These are phyloP conservation scores for Talaromyces sp. DNA, from an alignment of 2,329 filamentous ascomycete genomes.

Conservation along the genomic window DNA sequence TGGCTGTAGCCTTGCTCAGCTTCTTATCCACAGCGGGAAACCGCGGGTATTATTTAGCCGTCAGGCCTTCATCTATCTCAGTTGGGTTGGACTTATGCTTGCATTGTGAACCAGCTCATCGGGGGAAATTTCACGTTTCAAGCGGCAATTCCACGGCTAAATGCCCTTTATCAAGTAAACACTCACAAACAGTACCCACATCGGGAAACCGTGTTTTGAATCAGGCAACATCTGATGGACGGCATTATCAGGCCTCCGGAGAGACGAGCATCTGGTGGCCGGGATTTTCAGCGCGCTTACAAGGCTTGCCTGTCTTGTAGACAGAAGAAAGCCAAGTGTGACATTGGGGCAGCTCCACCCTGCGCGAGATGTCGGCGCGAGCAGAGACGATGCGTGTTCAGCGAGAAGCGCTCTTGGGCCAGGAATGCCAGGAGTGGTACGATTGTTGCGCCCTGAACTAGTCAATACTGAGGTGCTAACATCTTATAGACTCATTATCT, in stretches of 20 bases:
- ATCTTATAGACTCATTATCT: neutral
- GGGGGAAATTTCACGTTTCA: neutral
- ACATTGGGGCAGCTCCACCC: slow-evolving; percentile 38
- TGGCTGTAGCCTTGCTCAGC: neutral
- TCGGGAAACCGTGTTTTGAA: neutral
- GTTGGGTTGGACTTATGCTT: neutral
- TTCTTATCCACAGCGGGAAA: neutral
- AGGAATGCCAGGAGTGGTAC: slow-evolving; percentile 31
- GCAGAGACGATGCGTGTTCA: slow-evolving; percentile 48
- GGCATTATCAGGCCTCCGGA: slow-evolving; percentile 11
- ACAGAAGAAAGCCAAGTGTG: slow-evolving; percentile 50
- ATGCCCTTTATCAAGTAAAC: neutral
- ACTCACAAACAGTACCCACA: neutral
- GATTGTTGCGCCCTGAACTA: neutral
- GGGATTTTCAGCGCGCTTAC: slow-evolving; percentile 45
- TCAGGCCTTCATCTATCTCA: neutral
- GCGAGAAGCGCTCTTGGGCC: slow-evolving; percentile 39
- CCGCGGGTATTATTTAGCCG: neutral
- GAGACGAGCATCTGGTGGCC: slow-evolving; percentile 12
- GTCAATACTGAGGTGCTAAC: neutral
- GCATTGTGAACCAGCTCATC: neutral
- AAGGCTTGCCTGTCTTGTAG: slow-evolving; percentile 52
- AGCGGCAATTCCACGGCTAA: slow-evolving; percentile 8
- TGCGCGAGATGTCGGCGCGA: slow-evolving; percentile 49
- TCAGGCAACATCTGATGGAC: slow-evolving; percentile 2